These are phyloP conservation scores for Pleurotus platypus DNA, from an alignment of 768 basidiomycete species.

Conservation along the genomic window DNA sequence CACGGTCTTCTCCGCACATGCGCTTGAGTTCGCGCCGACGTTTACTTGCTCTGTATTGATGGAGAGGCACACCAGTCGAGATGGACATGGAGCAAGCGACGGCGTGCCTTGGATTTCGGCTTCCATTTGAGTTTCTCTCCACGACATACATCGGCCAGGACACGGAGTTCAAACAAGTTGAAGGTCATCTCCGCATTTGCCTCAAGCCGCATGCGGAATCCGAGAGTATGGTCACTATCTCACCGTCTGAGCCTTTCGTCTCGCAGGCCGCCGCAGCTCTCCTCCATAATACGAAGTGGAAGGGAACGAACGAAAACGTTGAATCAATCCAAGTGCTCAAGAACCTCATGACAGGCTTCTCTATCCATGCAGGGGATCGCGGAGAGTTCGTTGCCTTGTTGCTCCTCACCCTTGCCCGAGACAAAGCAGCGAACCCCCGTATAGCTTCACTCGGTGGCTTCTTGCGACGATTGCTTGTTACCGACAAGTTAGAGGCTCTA, in stretches of 20 bases:
- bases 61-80: background rate
- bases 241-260: conserved; percentile 8
- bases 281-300: conserved; percentile 12
- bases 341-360: background rate
- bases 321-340: conserved; percentile 14
- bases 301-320: background rate
- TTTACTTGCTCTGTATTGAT: background rate
- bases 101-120: conserved; percentile 7
- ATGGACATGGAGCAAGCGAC: background rate
- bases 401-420: conserved; percentile 7
- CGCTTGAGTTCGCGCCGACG: background rate
- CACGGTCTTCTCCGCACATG: background rate
- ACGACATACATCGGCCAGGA: background rate
- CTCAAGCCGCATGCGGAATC: conserved; percentile 7
- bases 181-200: conserved; percentile 10
- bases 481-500: conserved; percentile 1
- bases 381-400: conserved; percentile 10
- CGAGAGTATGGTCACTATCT: conserved; percentile 9
- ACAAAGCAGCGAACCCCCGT: background rate
- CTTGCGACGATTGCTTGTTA: background rate
- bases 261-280: conserved; percentile 19
- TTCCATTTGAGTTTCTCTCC: conserved; percentile 9
- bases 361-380: conserved; percentile 9
- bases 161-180: conserved; percentile 5
- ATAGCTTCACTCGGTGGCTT: background rate